Evolutionary conservation across 192 early-diverging fungal species (phyloP).

Genomic region (Glomus cerebriforme): DNA sequence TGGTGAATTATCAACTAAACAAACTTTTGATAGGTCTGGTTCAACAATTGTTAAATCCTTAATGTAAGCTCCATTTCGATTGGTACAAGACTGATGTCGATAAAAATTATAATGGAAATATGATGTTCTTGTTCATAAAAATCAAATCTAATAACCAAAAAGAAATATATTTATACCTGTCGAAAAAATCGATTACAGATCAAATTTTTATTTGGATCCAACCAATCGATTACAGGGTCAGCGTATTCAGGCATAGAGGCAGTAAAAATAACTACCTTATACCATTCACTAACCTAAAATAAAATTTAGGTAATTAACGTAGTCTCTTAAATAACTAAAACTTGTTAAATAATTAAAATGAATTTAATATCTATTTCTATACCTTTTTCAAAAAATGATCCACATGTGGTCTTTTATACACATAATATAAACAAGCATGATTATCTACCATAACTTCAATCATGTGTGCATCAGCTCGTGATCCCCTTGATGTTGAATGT

Average conservation of each 20-base stretch:
- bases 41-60: conserved; percentile 80
- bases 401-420: conserved; percentile 87
- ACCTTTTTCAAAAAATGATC: conserved; percentile 86
- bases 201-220: conserved; percentile 70
- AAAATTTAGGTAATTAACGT: conserved; percentile 1
- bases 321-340: conserved; percentile 7
- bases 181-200: conserved; percentile 80
- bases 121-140: conserved; percentile 24
- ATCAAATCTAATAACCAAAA: conserved; percentile 4
- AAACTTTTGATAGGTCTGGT: conserved; percentile 76
- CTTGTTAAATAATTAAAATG: no score
- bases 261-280: conserved; percentile 88
- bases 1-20: conserved; percentile 83
- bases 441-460: conserved; percentile 85
- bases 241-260: conserved; percentile 92
- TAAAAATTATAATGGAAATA: conserved; percentile 17
- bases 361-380: conserved; percentile 1
- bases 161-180: conserved; percentile 51
- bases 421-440: conserved; percentile 83
- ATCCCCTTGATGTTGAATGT: conserved; percentile 68
- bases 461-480: conserved; percentile 68
- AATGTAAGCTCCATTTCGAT: conserved; percentile 66
- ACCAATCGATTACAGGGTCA: conserved; percentile 91
- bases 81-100: conserved; percentile 65
- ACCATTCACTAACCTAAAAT: conserved; percentile 80